A percentile compares a stretch with the other conserved stretches of the same genome.
phyloP scores from a whole-genome alignment of 805 yeast species.

The Candida railenensis region DNA sequence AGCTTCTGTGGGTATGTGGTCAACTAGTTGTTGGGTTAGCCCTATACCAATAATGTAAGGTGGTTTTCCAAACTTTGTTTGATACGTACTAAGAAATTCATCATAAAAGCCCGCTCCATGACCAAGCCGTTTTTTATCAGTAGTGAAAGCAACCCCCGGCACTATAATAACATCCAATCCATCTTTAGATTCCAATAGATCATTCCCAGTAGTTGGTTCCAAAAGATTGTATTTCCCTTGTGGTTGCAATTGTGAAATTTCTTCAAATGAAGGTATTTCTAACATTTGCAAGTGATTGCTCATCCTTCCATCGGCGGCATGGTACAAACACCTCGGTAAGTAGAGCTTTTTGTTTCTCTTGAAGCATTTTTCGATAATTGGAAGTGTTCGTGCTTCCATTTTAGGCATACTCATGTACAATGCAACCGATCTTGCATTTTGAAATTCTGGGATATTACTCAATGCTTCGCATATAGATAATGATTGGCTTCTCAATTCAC shows the following conservation, averaged over 20 bases:
- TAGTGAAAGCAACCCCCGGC: constrained; percentile 84
- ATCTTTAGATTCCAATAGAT: constrained; percentile 29
- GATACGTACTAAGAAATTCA: constrained; percentile 40
- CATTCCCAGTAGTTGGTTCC: constrained; percentile 57
- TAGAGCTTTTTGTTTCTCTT: constrained; percentile 49
- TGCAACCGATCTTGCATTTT: constrained; percentile 51
- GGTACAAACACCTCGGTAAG: constrained; percentile 52
- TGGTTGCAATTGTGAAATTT: constrained; percentile 53
- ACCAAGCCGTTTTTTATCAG: constrained; percentile 60
- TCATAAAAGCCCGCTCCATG: constrained; percentile 96
- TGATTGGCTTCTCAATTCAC: constrained; percentile 25
- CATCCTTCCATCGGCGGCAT: constrained; percentile 28
- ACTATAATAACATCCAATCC: constrained; percentile 69
- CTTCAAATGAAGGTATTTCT: constrained; percentile 38
- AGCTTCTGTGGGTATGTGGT: constrained; percentile 51
- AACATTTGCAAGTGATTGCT: constrained; percentile 54
- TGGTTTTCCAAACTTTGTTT: constrained; percentile 13
- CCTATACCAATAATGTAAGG: constrained; percentile 65
- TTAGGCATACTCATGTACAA: constrained; percentile 75
- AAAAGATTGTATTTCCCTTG: constrained; percentile 64
- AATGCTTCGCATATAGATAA: constrained; percentile 17
- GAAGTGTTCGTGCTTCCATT: constrained; percentile 64
- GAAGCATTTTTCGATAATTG: constrained; percentile 54
- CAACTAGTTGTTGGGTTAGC: constrained; percentile 59
- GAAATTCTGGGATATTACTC: constrained; percentile 33